A percentile compares a stretch with the other conserved stretches of the same genome.
These are phyloP conservation scores for Dactylonectria estremocensis DNA, from an alignment of 2,329 filamentous ascomycete genomes.

Conservation along the genomic window DNA sequence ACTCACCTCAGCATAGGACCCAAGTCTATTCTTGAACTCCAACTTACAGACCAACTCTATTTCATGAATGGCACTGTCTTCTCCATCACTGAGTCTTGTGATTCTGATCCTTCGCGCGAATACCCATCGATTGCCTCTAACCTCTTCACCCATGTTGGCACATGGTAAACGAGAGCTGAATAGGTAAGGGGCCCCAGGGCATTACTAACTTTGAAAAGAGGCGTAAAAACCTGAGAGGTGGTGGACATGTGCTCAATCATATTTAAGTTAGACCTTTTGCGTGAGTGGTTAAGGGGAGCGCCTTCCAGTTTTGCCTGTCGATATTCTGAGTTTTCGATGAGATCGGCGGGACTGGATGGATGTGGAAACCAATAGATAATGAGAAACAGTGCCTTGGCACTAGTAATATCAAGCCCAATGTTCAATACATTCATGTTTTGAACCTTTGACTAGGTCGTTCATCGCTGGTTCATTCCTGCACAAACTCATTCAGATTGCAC, in stretches of 20 bases:
- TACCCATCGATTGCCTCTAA: not conserved
- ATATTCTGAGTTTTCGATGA: too few relatives aligned
- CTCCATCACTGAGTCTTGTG: conserved; percentile 8
- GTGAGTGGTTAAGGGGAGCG: too few relatives aligned
- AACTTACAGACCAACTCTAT: conserved; percentile 20
- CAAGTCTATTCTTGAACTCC: conserved; percentile 15
- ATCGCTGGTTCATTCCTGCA: conserved; percentile 12
- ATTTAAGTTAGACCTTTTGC: too few relatives aligned
- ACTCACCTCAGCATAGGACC: conserved; percentile 19
- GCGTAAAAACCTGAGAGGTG: too few relatives aligned
- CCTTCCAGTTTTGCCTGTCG: too few relatives aligned
- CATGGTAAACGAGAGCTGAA: conserved; percentile 12
- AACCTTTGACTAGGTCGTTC: conserved; percentile 1
- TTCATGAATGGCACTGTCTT: conserved; percentile 18
- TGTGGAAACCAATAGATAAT: not conserved
- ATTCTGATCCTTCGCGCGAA: not conserved
- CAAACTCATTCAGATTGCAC: conserved; percentile 18
- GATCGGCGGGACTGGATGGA: not conserved
- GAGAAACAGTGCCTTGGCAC: conserved; percentile 16
- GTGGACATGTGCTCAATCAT: too few relatives aligned
- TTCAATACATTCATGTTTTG: conserved; percentile 18
- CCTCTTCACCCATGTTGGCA: conserved; percentile 1
- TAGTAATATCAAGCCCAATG: conserved; percentile 18
- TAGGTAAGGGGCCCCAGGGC: conserved; percentile 20
- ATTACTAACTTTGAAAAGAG: conserved; percentile 8